Percentiles rank a stretch among this genome's conserved stretches.
phyloP scores from a whole-genome alignment of 768 basidiomycete genomes.

The Boletus eberwhitei region DNA sequence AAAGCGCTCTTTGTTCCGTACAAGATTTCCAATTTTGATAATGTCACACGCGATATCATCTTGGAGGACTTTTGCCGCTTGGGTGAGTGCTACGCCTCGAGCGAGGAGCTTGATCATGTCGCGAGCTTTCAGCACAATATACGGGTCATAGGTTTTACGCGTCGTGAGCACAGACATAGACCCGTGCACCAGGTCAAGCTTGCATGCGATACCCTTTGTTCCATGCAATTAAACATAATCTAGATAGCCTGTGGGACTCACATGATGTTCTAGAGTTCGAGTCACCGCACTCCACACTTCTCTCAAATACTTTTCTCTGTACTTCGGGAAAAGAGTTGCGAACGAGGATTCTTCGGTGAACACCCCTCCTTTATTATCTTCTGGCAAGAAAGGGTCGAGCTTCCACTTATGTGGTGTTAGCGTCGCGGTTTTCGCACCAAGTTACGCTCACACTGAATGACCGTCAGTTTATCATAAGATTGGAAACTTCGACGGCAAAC shows the following conservation, averaged over 20 bases:
- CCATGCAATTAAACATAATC: neutral
- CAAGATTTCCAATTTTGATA: slow-evolving; percentile 93
- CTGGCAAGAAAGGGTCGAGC: slow-evolving; percentile 70
- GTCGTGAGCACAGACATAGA: slow-evolving; percentile 98
- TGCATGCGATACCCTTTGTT: slow-evolving; percentile 78
- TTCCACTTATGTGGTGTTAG: slow-evolving; percentile 64
- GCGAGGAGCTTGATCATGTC: slow-evolving; percentile 95
- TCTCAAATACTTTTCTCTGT: slow-evolving; percentile 93
- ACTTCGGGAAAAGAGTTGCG: slow-evolving; percentile 97
- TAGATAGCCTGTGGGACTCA: slow-evolving; percentile 33
- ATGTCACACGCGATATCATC: slow-evolving; percentile 93
- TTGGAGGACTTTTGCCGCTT: slow-evolving; percentile 87
- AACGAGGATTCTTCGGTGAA: slow-evolving; percentile 97
- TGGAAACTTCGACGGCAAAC: slow-evolving; percentile 1
- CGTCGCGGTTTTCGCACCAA: neutral
- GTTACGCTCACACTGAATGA: slow-evolving; percentile 41
- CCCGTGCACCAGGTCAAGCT: slow-evolving; percentile 92
- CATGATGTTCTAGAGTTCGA: slow-evolving; percentile 75
- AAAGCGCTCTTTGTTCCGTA: slow-evolving; percentile 94
- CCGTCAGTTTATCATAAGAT: neutral
- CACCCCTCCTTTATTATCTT: slow-evolving; percentile 76
- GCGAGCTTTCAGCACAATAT: slow-evolving; percentile 91
- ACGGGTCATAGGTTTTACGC: slow-evolving; percentile 95
- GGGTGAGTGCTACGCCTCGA: slow-evolving; percentile 79
- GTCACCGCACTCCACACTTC: slow-evolving; percentile 95